phyloP scores from a whole-genome alignment of 805 yeast genomes.

The Yarrowia sp. region DNA sequence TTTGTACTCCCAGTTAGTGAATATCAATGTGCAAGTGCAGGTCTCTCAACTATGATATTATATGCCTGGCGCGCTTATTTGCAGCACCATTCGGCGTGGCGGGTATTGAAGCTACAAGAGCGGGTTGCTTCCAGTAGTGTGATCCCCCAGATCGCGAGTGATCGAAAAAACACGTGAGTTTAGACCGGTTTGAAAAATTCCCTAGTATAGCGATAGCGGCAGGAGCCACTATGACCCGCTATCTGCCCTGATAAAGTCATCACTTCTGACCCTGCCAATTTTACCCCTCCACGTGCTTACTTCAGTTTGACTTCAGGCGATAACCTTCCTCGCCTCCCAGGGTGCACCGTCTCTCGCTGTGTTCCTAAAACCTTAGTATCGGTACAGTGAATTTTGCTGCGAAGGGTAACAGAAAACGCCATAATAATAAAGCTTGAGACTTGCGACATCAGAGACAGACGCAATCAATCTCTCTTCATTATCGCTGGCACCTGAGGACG shows the following conservation, averaged over 20 bases:
- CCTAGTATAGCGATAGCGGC: not conserved
- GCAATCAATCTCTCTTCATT: not conserved
- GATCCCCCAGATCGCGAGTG: no score
- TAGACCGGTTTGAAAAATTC: not conserved
- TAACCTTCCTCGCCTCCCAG: constrained; percentile 3
- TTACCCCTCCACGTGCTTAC: constrained; percentile 19
- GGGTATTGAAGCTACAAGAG: not conserved
- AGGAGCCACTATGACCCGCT: not conserved
- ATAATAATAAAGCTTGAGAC: not conserved
- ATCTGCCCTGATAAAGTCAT: not conserved
- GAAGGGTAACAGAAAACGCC: constrained; percentile 6
- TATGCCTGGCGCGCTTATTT: constrained; percentile 2
- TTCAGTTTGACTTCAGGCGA: not conserved
- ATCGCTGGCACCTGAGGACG: not conserved
- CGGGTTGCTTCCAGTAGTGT: not conserved
- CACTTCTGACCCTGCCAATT: not conserved
- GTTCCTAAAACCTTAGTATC: not conserved
- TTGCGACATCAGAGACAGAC: not conserved
- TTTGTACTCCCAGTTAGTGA: not conserved
- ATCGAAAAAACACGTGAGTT: not conserved
- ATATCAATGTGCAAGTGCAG: not conserved
- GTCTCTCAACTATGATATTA: not conserved
- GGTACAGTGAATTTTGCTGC: not conserved
- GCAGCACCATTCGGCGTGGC: not conserved
- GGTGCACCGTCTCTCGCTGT: not conserved